Base-by-base conservation (phyloP, 106 monocot genomes). In the Amphibolis antarctica region DNA sequence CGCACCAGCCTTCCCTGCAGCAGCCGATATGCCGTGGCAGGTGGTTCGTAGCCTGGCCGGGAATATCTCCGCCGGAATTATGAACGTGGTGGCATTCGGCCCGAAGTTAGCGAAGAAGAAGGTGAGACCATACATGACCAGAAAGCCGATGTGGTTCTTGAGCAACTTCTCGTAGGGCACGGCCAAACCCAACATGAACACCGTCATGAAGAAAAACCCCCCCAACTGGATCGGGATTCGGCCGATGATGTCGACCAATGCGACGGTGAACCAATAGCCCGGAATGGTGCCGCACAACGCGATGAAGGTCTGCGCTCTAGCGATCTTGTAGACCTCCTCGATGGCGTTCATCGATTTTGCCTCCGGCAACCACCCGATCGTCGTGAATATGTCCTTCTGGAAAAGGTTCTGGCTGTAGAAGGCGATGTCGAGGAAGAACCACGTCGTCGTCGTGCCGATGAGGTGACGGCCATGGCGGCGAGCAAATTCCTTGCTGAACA, bases 51-150 rank as follows among this genome's bases (percentile, higher is more conserved):
- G 49, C 79, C 88, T 56, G 9, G 85, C 80, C 0, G 90, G 85
- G 47, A 78, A 85, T 24, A 90, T 74, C 80, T 85, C 90, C 17
- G 90, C 90, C 31, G 90, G 90, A 52, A 90, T 78, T 42, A 90
- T 76, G 70, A 90, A 90, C 24, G 90, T 90, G 5, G 85, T 90
- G 50, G 72, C 69, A 69, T 90, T 90, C 26, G 89, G 89, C 4
- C 89, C 89, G 65, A 90, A 90, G 68, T 90, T 90, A 48, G 89
- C 85, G 67, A 90, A 90, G 79, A 90, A 90, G 80, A 90, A 90
- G 64, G 88, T 82, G 69, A 84, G 42, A 4, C 50, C 78, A 59
- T 88, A 88, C 72, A 88, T 59, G n/a, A 83, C 76, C 14, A 83
- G 42, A 68, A 88, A 88, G 10, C 88, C 80, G 31, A 69, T 68